Evolutionary conservation across 1,284 basidiomycete species (phyloP).

Genomic region (Cryptococcus depauperatus): DNA sequence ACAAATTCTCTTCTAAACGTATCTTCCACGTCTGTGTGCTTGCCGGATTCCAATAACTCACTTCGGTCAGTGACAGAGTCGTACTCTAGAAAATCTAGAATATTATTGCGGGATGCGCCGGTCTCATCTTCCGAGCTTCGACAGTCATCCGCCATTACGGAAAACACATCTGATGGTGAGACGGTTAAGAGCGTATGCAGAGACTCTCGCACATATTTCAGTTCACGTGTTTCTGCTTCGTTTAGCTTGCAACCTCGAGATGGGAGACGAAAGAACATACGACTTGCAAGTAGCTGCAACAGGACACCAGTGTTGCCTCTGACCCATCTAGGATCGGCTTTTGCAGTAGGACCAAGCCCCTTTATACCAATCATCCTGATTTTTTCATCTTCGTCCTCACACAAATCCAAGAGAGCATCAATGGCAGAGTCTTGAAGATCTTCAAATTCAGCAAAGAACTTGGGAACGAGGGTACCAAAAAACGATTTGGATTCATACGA

Average conservation of each 20-base stretch:
- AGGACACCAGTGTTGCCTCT: conserved; percentile 33
- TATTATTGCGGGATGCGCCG: conserved; percentile 24
- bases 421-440: conserved; percentile 29
- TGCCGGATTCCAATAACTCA: conserved; percentile 15
- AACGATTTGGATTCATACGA: conserved; percentile 17
- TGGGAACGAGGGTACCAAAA: conserved; percentile 21
- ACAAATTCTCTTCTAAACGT: conserved; percentile 18
- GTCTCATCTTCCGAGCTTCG: conserved; percentile 21
- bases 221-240: conserved; percentile 19
- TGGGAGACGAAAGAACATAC: conserved; percentile 15
- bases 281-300: conserved; percentile 28
- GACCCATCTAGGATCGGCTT: conserved; percentile 31
- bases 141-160: conserved; percentile 27
- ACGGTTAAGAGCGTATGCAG: conserved; percentile 19
- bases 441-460: conserved; percentile 28
- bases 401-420: conserved; percentile 31
- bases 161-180: conserved; percentile 21
- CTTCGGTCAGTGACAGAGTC: background rate
- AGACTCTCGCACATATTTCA: conserved; percentile 19
- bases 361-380: conserved; percentile 31
- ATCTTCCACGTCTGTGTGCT: conserved; percentile 13
- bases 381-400: conserved; percentile 33
- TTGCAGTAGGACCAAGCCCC: conserved; percentile 25
- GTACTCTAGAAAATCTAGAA: conserved; percentile 20
- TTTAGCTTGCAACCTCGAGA: background rate